Conservation (phyloP, 2,329 filamentous ascomycete genomes). For the Pseudopyricularia cyperi region DNA sequence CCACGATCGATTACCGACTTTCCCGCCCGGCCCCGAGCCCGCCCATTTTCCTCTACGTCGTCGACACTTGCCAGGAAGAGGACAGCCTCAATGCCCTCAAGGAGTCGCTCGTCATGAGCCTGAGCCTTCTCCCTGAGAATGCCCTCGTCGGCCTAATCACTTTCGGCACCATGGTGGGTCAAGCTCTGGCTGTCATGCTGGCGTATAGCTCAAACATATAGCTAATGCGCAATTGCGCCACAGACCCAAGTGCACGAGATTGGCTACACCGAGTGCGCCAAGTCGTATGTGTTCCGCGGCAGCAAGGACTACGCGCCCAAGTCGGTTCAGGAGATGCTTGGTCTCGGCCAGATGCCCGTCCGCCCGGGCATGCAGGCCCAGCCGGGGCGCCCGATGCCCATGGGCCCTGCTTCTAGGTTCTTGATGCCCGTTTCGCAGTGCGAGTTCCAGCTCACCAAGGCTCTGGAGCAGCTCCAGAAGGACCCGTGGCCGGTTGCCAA, state of each 20-base stretch:
- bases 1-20: conserved; percentile 80
- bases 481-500: conserved; percentile 96
- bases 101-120: conserved; percentile 75
- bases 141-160: conserved; percentile 74
- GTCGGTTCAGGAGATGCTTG: conserved; percentile 99
- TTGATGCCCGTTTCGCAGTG: conserved; percentile 88
- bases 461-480: conserved; percentile 86
- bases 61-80: conserved; percentile 81
- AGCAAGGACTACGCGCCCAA: conserved; percentile 98
- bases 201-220: background rate
- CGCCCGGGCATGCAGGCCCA: conserved; percentile 63
- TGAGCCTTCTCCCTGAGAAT: conserved; percentile 70
- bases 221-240: conserved; percentile 11
- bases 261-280: conserved; percentile 93
- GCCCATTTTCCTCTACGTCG: conserved; percentile 77
- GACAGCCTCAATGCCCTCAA: conserved; percentile 73
- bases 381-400: conserved; percentile 60
- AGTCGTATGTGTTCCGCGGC: conserved; percentile 95
- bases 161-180: conserved; percentile 76
- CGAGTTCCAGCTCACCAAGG: conserved; percentile 94
- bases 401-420: conserved; percentile 78
- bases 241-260: conserved; percentile 94
- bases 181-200: background rate
- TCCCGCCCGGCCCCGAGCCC: conserved; percentile 72
- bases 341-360: conserved; percentile 57